Conservation (phyloP, 495 filamentous ascomycete species). For the Neurospora tetrasperma region DNA sequence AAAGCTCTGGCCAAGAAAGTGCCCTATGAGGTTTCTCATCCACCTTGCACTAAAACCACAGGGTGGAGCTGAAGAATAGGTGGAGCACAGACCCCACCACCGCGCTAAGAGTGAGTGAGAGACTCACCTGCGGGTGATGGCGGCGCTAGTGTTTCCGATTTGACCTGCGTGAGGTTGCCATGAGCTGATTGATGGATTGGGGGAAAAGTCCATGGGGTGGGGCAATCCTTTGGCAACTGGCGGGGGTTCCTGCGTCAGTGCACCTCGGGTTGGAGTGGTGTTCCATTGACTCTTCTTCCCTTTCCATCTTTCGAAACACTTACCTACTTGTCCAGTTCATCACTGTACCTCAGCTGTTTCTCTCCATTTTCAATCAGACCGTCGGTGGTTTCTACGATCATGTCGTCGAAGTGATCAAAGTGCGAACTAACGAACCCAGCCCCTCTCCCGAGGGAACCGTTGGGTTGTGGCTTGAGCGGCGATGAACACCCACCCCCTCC, state of each 20-base stretch:
- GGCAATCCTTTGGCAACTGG: not conserved
- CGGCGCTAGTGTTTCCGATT: conserved; percentile 25
- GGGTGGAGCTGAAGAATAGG: not conserved
- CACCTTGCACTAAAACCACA: not conserved
- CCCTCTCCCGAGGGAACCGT: not conserved
- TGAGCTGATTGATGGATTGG: not conserved
- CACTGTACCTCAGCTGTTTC: not conserved
- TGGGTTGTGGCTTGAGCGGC: not conserved
- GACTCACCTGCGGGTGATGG: conserved; percentile 5
- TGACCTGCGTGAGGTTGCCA: not conserved
- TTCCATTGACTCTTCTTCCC: not conserved
- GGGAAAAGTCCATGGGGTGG: not conserved
- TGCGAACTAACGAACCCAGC: not conserved
- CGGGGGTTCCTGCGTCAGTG: not conserved
- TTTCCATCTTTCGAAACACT: not conserved
- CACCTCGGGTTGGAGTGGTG: not conserved
- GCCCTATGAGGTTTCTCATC: not conserved
- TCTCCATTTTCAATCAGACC: not conserved
- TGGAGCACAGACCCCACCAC: not conserved
- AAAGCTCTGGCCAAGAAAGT: not conserved
- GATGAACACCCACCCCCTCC: not conserved
- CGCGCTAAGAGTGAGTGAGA: not conserved
- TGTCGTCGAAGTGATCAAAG: not conserved
- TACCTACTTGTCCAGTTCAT: not conserved
- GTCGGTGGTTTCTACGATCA: not conserved